Evolutionary conservation across 2,329 filamentous ascomycete species (phyloP), one percentile per base, ranked within the genome.

Genomic region (Epichloe aotearoae): DNA sequence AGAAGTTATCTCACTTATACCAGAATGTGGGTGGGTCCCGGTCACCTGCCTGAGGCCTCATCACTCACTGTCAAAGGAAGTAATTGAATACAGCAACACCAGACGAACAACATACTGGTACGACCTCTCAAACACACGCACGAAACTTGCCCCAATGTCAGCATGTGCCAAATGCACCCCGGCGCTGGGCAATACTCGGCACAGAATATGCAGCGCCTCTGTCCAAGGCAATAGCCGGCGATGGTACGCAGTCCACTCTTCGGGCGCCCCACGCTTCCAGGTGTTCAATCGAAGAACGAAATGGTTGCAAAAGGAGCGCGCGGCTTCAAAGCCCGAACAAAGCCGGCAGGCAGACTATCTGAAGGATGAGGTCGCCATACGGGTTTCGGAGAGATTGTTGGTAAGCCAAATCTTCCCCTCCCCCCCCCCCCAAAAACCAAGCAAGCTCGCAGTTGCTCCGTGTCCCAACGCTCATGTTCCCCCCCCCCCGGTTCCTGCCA

Each of bases 211-310:
- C 55, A 50, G 42, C 41, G 46, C 54, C 38, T 52, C 54, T 23
- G 41, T 42, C 50, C 53, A 56, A 8, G 38, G 54, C 50, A 40
- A 52, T 51, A 53, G 53, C 37, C 64, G 70, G 52, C 74, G 85
- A 52, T 71, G 69, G 52, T 95, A 93, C 69, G 90, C 91, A 48
- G 79, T 87, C 52, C 84, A 89, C 68, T 77, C 86, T 19, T 75
- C 87, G 2, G 86, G 88, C 53, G 80, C 81, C 40, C 86, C 89
- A 26, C 80, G 83, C 38, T 81, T 94, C 58, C 84, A 96, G 58
- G 86, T 98, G 66, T 98, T 98, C 79, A 94, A 95, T 69, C 80
- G 83, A 54, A 79, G 79, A 58, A 80, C 83, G 20, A 98, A 98
- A 74, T 90, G 86, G 74, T 71, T 93, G 46, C 93, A 98, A 65